Evolutionary conservation across 129 eudicot genomes (phyloP).

Genomic region (sunflower (Helianthus annuus)): HanXRQr2.0-SUNRISE NC_035436.2:94857219-94857718

Average conservation of each 20-base stretch:
- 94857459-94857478: not conserved
- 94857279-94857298: slow-evolving; percentile 54
- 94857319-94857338: slow-evolving; percentile 92
- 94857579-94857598: too few relatives aligned
- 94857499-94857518: too few relatives aligned
- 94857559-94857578: too few relatives aligned
- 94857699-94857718: too few relatives aligned
- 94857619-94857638: too few relatives aligned
- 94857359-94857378: slow-evolving; percentile 62
- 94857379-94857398: slow-evolving; percentile 78
- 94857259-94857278: slow-evolving; percentile 33
- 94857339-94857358: slow-evolving; percentile 72
- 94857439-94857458: slow-evolving; percentile 78
- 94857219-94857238: slow-evolving; percentile 30
- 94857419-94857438: slow-evolving; percentile 56
- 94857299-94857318: slow-evolving; percentile 66
- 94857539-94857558: too few relatives aligned
- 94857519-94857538: too few relatives aligned
- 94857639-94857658: too few relatives aligned
- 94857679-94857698: too few relatives aligned
- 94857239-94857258: slow-evolving; percentile 4
- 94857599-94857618: too few relatives aligned
- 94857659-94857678: too few relatives aligned
- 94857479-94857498: too few relatives aligned
- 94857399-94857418: slow-evolving; percentile 72